These are phyloP conservation scores for Asterochloris sp. DNA, from an alignment of 139 green algal species.

Conservation along the genomic window DNA sequence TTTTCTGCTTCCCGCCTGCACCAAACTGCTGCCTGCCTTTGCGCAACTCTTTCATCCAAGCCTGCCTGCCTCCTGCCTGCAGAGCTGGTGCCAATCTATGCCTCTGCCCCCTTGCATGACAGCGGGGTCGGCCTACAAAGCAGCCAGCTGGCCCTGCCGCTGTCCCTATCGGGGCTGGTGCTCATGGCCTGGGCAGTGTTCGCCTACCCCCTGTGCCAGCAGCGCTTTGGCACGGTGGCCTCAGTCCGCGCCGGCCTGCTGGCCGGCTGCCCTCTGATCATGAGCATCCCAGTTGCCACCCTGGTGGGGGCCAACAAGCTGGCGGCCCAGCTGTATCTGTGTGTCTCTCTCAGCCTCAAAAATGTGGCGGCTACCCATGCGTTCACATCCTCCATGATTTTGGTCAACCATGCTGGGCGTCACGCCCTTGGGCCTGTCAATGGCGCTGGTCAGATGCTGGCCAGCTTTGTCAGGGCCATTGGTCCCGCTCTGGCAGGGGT, in stretches of 20 bases:
- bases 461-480: constrained; percentile 40
- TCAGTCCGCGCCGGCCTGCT: constrained; percentile 32
- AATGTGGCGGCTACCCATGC: constrained; percentile 20
- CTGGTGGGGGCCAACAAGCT: constrained; percentile 8
- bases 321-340: neutral
- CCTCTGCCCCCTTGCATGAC: constrained; percentile 36
- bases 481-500: constrained; percentile 52
- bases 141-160: constrained; percentile 45
- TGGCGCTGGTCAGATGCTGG: constrained; percentile 62
- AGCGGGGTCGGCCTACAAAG: constrained; percentile 52
- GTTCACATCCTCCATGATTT: constrained; percentile 59
- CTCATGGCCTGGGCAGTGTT: constrained; percentile 43
- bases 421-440: constrained; percentile 59
- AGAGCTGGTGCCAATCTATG: constrained; percentile 61
- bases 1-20: too few relatives aligned
- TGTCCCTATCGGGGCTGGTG: constrained; percentile 47
- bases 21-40: too few relatives aligned
- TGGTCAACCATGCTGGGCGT: constrained; percentile 47
- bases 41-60: too few relatives aligned
- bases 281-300: constrained; percentile 41
- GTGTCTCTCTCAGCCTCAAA: constrained; percentile 1
- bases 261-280: constrained; percentile 14
- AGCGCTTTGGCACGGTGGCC: constrained; percentile 24
- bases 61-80: too few relatives aligned
- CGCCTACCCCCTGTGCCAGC: constrained; percentile 48